These are phyloP conservation scores for Trypanosoma theileri DNA, from an alignment of 208 protist species.

Conservation along the genomic window DNA sequence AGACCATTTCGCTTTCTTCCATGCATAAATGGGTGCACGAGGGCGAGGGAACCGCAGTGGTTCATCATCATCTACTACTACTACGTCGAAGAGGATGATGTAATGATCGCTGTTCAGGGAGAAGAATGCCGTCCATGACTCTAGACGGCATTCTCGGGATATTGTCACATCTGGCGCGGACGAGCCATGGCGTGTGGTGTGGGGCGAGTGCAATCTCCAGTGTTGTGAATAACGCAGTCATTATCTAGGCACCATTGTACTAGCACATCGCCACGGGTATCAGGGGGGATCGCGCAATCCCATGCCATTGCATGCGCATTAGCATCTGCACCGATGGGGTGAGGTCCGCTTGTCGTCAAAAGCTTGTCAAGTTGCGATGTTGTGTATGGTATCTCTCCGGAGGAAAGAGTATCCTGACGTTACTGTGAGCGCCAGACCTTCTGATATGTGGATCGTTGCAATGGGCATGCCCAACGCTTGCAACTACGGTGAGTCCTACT, in stretches of 20 bases:
- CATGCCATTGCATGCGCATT: constrained; percentile 15
- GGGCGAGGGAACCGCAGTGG: not conserved
- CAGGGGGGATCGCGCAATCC: constrained; percentile 1
- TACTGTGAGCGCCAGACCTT: not conserved
- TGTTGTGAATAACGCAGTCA: constrained; percentile 6
- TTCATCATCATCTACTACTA: not conserved
- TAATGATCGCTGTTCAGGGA: not conserved
- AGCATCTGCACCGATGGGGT: constrained; percentile 14
- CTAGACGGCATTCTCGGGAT: not conserved
- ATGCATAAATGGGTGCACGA: not conserved
- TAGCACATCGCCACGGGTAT: not conserved
- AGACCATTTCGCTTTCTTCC: constrained; percentile 3
- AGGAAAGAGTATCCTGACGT: constrained; percentile 7
- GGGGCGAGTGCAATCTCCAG: not conserved
- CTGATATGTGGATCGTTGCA: not conserved
- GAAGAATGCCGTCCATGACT: not conserved
- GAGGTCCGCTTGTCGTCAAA: not conserved
- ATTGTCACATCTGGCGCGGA: constrained; percentile 14
- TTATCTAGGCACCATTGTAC: constrained; percentile 15
- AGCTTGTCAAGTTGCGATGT: not conserved
- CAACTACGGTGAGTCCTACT: not conserved
- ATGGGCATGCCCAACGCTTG: not conserved
- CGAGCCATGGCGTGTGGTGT: not conserved
- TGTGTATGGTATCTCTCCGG: not conserved
- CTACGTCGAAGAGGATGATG: constrained; percentile 3